Evolutionary conservation across 352 stramenopile genomes (phyloP), one percentile per base, ranked within the genome.

Genomic region (Pythium rishiriense): DNA sequence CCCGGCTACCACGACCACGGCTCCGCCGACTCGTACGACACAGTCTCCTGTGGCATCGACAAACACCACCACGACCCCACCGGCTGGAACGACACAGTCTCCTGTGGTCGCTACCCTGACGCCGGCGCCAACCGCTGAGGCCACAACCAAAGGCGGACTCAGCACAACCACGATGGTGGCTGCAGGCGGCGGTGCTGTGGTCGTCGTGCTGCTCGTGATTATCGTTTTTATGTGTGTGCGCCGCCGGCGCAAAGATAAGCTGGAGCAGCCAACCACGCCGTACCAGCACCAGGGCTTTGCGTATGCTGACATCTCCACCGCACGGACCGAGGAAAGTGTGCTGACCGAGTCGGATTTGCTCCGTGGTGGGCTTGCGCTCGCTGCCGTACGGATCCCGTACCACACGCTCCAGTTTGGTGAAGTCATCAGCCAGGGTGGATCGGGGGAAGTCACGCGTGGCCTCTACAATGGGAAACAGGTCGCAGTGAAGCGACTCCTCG

Each of bases 401-500:
- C n/a, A 58, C 4, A 26, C 33, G 8, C 14, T 58, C 33, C 31
- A 58, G 19, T 45, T 33, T 17, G 31, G 51, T 12, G 29, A 58
- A 7, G 21, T 49, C 19, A 48, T 59, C 22, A 39, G 35, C 25
- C 35, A 60, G 28, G 53, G 41, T 19, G 53, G 35, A 22, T 60
- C 25, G 1, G 46, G 45, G 2, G 47, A 53, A 12, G 45, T 49
- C 21, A 9, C 9, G 5, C 6, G 31, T 2, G 56, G 45, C 15
- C n/a, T 8, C 21, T 60, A 51, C 53, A 50, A 51, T 19, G 31
- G 31, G 19, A 2, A 43, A n/a, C 3, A 12, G 1, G 55, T 54
- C 15, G 42, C 55, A 2, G 24, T 62, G n/a, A 53, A 62, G 43
- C 24, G 28, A 26, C 48, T 65, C 26, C 33, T 58, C 0, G 17